Base-by-base conservation (phyloP, 2,329 filamentous ascomycete species). In the Arthrobotrys sphaeroides region DNA sequence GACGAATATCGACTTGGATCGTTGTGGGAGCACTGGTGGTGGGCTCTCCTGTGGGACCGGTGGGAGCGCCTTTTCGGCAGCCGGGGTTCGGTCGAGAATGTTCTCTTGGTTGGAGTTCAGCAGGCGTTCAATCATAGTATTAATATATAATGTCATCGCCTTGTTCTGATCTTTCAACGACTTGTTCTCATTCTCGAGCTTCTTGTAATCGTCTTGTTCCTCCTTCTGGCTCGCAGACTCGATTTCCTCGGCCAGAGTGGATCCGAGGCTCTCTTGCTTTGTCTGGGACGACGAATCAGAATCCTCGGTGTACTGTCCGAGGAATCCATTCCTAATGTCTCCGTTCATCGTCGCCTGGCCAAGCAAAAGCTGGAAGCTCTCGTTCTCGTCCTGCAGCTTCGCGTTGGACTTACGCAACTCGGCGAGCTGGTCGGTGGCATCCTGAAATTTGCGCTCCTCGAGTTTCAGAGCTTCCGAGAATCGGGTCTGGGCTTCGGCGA, bases 81-180 rank as follows among this genome's bases (percentile, higher is more conserved):
- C 91, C 6, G 77, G 75, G 18, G 79, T 80, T 82, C 92, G 91
- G 81, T 96, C 93, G 42, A 97, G 86, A 75, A 98, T 96, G 77
- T 92, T 90, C 84, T 99, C 94, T 79, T 97, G 98, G 79, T 96
- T 94, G 83, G 97, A 92, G 81, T 96, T 91, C 77, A 99, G 87
- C 47, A 99, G 88, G 68, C 95, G 91, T 82, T 95, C 95, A 82
- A 99, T 97, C 82, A 99, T 98, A 84, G 95, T 96, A 87, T 98
- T 97, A 85, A 99, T 97, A 85, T 99, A 99, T 78, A 98, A 86
- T 22, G 93, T 96, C 79, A 99, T 86, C 28, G 95, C 95, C 85
- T 98, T 98, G 86, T 99, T 98, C 85, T 97, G 90, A 82, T 97
- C 94, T 84, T 92, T 94, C 79, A 92, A 85, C 6, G 88, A 86